Conservation (phyloP, 2,329 filamentous ascomycete species). For the Onygena corvina region DNA sequence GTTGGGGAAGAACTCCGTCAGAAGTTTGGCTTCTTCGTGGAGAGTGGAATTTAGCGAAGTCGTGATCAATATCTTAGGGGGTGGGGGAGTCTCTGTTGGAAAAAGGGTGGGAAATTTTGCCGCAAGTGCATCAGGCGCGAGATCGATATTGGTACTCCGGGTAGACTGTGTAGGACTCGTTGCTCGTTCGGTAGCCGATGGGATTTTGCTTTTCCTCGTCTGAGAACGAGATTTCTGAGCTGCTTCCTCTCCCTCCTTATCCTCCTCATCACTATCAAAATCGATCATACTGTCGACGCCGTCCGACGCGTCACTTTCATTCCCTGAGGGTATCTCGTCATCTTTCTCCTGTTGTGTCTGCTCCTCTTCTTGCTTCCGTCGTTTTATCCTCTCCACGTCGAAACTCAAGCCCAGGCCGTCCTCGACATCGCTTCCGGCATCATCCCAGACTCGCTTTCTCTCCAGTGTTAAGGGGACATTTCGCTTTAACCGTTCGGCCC, state of each 20-base stretch:
- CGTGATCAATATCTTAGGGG: slow-evolving; percentile 81
- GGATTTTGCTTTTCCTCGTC: slow-evolving; percentile 26
- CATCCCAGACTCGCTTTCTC: slow-evolving; percentile 81
- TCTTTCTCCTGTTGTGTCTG: slow-evolving; percentile 26
- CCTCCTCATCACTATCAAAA: slow-evolving; percentile 41
- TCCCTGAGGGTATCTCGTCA: slow-evolving; percentile 30
- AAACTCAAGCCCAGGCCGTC: slow-evolving; percentile 37
- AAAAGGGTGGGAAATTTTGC: slow-evolving; percentile 51
- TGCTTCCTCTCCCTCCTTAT: slow-evolving; percentile 40
- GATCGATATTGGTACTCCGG: slow-evolving; percentile 46
- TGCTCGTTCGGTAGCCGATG: slow-evolving; percentile 38
- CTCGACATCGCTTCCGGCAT: slow-evolving; percentile 46
- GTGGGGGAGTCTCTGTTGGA: slow-evolving; percentile 39
- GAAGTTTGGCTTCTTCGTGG: slow-evolving; percentile 66
- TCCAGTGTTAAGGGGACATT: slow-evolving; percentile 77
- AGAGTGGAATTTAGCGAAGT: slow-evolving; percentile 81
- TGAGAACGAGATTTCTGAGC: slow-evolving; percentile 25
- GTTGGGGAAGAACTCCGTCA: slow-evolving; percentile 73
- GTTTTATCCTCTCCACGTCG: slow-evolving; percentile 39
- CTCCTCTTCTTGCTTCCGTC: slow-evolving; percentile 37
- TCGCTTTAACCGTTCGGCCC: slow-evolving; percentile 57
- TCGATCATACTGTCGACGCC: slow-evolving; percentile 66
- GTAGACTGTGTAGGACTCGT: slow-evolving; percentile 45
- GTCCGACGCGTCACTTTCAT: slow-evolving; percentile 40
- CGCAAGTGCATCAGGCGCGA: slow-evolving; percentile 49